Evolutionary conservation across 2,329 filamentous ascomycete species (phyloP).

Genomic region (Paraphoma sp.): DNA sequence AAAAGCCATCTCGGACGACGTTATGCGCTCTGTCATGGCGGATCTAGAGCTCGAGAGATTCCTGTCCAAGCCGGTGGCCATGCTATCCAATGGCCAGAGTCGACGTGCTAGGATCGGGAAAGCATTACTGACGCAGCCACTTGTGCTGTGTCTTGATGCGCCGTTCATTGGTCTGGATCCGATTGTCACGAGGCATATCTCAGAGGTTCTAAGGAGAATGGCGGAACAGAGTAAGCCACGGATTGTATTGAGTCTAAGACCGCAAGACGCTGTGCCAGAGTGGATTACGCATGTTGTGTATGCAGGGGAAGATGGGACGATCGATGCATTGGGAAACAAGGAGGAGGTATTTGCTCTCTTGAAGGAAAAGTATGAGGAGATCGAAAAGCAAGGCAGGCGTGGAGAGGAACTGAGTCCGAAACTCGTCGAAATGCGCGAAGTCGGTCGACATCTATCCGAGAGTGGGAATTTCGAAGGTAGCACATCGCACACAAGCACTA

Average conservation of each 20-base stretch:
- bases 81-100: conserved; percentile 93
- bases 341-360: conserved; percentile 63
- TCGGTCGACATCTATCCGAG: conserved; percentile 36
- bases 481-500: background rate
- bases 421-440: conserved; percentile 33
- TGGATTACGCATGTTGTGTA: conserved; percentile 90
- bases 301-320: conserved; percentile 69
- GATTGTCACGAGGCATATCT: conserved; percentile 75
- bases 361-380: conserved; percentile 30
- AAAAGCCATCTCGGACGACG: conserved; percentile 54
- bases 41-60: conserved; percentile 74
- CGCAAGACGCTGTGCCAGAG: conserved; percentile 84
- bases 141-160: conserved; percentile 82
- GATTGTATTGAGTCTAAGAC: conserved; percentile 77
- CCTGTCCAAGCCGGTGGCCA: conserved; percentile 81
- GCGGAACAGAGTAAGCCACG: conserved; percentile 72
- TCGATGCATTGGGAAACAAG: conserved; percentile 71
- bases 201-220: conserved; percentile 71
- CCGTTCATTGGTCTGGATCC: conserved; percentile 91
- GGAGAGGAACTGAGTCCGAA: conserved; percentile 20
- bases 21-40: conserved; percentile 67
- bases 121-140: conserved; percentile 78
- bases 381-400: conserved; percentile 19
- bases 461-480: conserved; percentile 33
- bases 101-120: conserved; percentile 86